These are phyloP conservation scores for Acorus gramineus DNA, from an alignment of 106 monocot genomes.

Conservation along the genomic window DNA sequence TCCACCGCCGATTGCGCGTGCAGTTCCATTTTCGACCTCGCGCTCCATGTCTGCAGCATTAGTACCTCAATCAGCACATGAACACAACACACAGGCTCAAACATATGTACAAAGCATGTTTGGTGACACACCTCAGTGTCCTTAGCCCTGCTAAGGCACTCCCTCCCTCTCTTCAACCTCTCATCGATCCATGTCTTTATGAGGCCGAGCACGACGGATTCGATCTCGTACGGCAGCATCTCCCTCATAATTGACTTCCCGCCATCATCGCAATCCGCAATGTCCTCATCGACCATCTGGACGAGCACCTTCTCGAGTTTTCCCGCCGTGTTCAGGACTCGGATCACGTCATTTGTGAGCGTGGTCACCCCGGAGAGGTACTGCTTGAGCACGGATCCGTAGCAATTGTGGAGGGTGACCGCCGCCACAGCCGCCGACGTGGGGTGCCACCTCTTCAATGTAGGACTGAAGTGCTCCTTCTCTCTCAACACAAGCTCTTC, in stretches of 20 bases:
- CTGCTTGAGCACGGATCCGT: not conserved
- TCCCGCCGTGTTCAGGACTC: not conserved
- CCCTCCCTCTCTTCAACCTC: conserved; percentile 22
- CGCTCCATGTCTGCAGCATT: conserved; percentile 26
- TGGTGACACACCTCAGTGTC: conserved; percentile 28
- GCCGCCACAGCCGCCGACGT: not conserved
- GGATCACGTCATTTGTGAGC: not conserved
- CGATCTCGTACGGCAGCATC: not conserved
- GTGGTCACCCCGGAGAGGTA: not conserved
- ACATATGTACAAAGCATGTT: not conserved
- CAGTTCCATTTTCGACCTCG: conserved; percentile 27
- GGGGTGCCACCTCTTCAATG: not conserved
- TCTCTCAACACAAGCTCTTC: not conserved
- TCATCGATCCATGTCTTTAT: conserved; percentile 7
- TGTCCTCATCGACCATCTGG: not conserved
- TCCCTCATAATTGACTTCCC: not conserved
- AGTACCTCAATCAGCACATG: too few species aligned
- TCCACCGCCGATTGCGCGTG: conserved; percentile 28
- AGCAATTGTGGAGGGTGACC: not conserved
- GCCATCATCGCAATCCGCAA: not conserved
- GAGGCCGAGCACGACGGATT: not conserved
- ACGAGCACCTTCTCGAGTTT: conserved; percentile 3
- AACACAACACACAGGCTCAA: too few species aligned
- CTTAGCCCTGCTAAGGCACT: conserved; percentile 21
- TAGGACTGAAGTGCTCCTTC: conserved; percentile 3